A percentile compares a stretch with the other conserved stretches of the same genome.
These are phyloP conservation scores for Boletales sp. DNA, from an alignment of 768 basidiomycete species.

Conservation along the genomic window DNA sequence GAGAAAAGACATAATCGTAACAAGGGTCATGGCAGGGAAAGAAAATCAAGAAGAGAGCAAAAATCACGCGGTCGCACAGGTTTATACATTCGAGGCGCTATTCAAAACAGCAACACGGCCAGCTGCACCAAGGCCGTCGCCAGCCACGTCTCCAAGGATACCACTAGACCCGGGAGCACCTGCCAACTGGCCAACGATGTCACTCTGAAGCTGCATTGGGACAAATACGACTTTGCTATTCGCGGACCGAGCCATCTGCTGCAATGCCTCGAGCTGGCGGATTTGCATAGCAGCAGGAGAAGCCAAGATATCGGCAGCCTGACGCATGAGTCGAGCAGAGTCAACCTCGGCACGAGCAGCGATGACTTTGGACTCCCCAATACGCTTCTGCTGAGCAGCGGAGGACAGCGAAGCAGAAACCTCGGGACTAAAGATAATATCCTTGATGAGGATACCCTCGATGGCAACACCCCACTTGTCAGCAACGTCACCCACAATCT, in stretches of 20 bases:
- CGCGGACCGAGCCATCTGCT: constrained; percentile 91
- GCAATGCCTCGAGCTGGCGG: constrained; percentile 91
- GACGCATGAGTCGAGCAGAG: constrained; percentile 91
- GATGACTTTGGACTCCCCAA: constrained; percentile 96
- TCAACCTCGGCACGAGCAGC: constrained; percentile 96
- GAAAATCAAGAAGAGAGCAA: not conserved
- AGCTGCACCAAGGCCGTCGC: constrained; percentile 22
- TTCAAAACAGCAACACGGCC: constrained; percentile 26
- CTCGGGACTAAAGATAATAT: constrained; percentile 90
- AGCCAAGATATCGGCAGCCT: constrained; percentile 92
- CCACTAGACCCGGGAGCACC: constrained; percentile 21
- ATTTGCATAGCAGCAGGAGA: constrained; percentile 98
- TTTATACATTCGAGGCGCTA: constrained; percentile 23
- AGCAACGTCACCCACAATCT: constrained; percentile 88
- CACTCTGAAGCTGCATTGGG: constrained; percentile 85
- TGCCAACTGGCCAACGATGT: constrained; percentile 51
- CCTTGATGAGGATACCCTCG: constrained; percentile 94
- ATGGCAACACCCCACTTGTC: constrained; percentile 98
- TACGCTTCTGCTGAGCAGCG: constrained; percentile 95
- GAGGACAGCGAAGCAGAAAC: constrained; percentile 88
- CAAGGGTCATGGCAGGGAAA: not conserved
- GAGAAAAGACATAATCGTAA: not conserved
- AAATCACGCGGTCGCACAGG: not conserved
- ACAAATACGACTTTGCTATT: constrained; percentile 92
- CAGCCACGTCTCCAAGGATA: constrained; percentile 18